Evolutionary conservation across 257 asterid species (phyloP), one percentile per base, ranked within the genome.

Genomic region (Capsicum pubescens): DNA sequence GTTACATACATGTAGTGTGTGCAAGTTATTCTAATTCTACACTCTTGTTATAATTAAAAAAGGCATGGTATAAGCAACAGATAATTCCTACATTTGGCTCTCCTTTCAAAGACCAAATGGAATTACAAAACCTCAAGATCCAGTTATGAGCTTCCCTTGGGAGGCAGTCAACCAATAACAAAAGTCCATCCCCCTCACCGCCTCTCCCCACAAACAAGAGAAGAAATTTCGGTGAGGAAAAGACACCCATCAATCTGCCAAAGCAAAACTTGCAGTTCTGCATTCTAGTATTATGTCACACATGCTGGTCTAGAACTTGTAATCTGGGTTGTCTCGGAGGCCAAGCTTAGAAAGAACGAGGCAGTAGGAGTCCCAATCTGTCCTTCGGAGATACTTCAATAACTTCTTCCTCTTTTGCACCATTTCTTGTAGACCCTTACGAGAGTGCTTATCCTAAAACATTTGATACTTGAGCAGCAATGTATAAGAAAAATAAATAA

Each of bases 291-390:
- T 1, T 1, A 13, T 3, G 15, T 3, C 46, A 39, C 67, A 59
- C 46, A 21, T 35, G 81, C 72, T 60, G n/a, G 77, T 76, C 89
- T 92, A 91, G 48, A 88, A 86, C 83, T 94, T 94, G 74, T 88
- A 42, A 83, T 87, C 94, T 6, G 92, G 90, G 84, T 92, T 91
- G 88, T 93, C 98, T 0, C 97, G 93, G 64, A 95, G 93, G 79
- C 95, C 99, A 77, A 95, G 95, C 87, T 91, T 93, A 10, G 93
- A 89, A 21, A 94, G 92, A 79, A 95, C 91, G 55, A 94, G 88
- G 88, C 91, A 85, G 91, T 91, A 95, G 0, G 98, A 94, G 56
- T 92, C 98, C 95, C 95, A 94, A 80, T 95, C 98, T 54, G 98
- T 95, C 70, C 94, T 88, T 63, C 97, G 85, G 60, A 95, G 91